phyloP scores from a whole-genome alignment of 345 rosid genomes.

The Aquilaria malaccensis region DNA sequence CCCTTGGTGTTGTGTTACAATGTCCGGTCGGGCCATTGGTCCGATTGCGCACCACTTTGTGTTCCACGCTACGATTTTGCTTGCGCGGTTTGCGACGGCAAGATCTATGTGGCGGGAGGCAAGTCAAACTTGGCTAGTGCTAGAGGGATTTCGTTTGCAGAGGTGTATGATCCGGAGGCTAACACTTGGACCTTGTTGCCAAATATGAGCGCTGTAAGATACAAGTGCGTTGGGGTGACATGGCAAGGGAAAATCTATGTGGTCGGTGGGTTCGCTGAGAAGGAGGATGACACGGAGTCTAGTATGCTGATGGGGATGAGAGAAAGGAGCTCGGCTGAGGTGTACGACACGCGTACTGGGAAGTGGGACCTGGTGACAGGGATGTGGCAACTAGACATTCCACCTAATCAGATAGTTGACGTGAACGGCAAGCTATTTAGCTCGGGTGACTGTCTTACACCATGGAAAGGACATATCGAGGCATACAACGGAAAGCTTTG shows the following conservation, averaged over 20 bases:
- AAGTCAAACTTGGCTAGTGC: constrained; percentile 24
- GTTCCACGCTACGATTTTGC: constrained; percentile 41
- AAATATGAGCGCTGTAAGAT: constrained; percentile 31
- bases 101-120: constrained; percentile 46
- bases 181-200: constrained; percentile 35
- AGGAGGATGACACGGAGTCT: constrained; percentile 15
- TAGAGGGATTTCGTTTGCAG: constrained; percentile 27
- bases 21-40: constrained; percentile 20
- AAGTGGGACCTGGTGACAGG: constrained; percentile 37
- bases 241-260: constrained; percentile 44
- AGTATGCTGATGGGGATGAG: constrained; percentile 21
- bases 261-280: constrained; percentile 37
- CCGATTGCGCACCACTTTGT: constrained; percentile 19
- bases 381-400: constrained; percentile 62
- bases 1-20: constrained; percentile 24
- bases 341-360: constrained; percentile 22
- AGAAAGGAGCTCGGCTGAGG: constrained; percentile 52
- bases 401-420: constrained; percentile 47
- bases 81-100: constrained; percentile 24
- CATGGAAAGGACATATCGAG: constrained; percentile 60
- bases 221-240: constrained; percentile 45
- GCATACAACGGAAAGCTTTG: constrained; percentile 35
- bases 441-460: constrained; percentile 50
- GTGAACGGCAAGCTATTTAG: constrained; percentile 35
- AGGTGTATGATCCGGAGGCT: constrained; percentile 26